Evolutionary conservation across 257 asterid species (phyloP).

Genomic region (Gentiana macrophylla): DNA sequence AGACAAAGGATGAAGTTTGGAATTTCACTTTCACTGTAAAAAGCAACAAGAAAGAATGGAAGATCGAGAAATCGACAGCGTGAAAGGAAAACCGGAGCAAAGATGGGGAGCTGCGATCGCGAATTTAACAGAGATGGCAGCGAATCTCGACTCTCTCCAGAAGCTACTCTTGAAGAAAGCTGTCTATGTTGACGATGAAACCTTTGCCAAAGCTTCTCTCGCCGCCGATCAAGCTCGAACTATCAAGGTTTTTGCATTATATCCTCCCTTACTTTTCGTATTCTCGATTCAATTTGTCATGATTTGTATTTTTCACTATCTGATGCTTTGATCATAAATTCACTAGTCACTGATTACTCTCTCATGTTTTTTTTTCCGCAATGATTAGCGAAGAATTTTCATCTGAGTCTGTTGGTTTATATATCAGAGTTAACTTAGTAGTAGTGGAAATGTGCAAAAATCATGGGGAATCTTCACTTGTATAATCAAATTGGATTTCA

Average conservation of each 20-base stretch:
- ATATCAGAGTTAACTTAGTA: too few relatives aligned
- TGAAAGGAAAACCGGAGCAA: constrained; percentile 56
- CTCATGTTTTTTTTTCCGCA: too few relatives aligned
- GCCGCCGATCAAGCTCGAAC: constrained; percentile 84
- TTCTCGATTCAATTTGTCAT: too few relatives aligned
- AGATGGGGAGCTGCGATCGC: constrained; percentile 90
- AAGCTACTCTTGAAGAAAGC: constrained; percentile 65
- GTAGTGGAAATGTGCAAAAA: too few relatives aligned
- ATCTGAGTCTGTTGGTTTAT: too few relatives aligned
- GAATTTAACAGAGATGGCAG: constrained; percentile 64
- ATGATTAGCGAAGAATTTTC: too few relatives aligned
- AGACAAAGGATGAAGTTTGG: too few relatives aligned
- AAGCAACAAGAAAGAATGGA: constrained; percentile 6
- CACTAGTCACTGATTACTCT: too few relatives aligned
- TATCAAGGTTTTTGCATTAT: constrained; percentile 44
- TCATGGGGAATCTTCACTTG: too few relatives aligned
- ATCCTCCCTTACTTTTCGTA: background rate
- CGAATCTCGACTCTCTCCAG: constrained; percentile 75
- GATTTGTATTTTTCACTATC: background rate
- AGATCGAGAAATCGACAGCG: constrained; percentile 32
- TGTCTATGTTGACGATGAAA: constrained; percentile 81
- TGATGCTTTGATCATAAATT: too few relatives aligned
- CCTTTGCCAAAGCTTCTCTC: constrained; percentile 78
- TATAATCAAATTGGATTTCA: too few relatives aligned
- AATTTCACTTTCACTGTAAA: too few relatives aligned